These are phyloP conservation scores for Penicillium chermesinum DNA, from an alignment of 495 filamentous ascomycete species.

Conservation along the genomic window DNA sequence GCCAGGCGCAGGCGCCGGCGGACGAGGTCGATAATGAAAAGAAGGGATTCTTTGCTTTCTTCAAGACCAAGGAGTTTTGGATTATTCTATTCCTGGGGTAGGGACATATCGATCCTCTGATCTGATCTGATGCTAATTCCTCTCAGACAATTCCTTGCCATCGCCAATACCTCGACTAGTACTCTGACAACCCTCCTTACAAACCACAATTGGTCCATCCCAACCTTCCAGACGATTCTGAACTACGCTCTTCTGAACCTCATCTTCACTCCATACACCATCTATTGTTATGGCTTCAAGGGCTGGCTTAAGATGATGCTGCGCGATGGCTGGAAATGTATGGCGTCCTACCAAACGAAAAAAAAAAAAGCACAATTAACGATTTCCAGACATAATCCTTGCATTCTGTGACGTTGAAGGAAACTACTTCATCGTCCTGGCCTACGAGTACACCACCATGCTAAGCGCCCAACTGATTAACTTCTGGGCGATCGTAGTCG, in stretches of 20 bases:
- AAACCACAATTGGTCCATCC: conserved; percentile 67
- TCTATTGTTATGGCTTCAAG: conserved; percentile 76
- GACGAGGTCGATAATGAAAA: conserved; percentile 38
- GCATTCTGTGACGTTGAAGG: conserved; percentile 91
- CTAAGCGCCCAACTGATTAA: conserved; percentile 92
- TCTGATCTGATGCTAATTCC: background rate
- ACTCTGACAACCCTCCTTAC: conserved; percentile 79
- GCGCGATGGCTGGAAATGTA: conserved; percentile 82
- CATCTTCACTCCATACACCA: conserved; percentile 75
- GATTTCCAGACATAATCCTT: conserved; percentile 64
- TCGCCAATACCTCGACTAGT: conserved; percentile 84
- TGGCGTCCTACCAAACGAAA: too few species aligned
- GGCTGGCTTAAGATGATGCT: conserved; percentile 58
- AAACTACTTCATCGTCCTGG: conserved; percentile 95
- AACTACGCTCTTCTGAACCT: conserved; percentile 83
- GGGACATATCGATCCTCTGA: conserved; percentile 4
- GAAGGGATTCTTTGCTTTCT: conserved; percentile 69
- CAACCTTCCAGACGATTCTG: conserved; percentile 95
- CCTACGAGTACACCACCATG: conserved; percentile 87
- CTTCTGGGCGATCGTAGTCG: conserved; percentile 97
- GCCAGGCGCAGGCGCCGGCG: conserved; percentile 17
- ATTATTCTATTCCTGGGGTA: conserved; percentile 72
- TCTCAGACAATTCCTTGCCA: conserved; percentile 72
- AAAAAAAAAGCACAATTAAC: conserved; percentile 3
- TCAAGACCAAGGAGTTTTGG: conserved; percentile 84